Evolutionary conservation across 1,284 basidiomycete species (phyloP), one percentile per base, ranked within the genome.

Genomic region (Leccinum angustisporum): DNA sequence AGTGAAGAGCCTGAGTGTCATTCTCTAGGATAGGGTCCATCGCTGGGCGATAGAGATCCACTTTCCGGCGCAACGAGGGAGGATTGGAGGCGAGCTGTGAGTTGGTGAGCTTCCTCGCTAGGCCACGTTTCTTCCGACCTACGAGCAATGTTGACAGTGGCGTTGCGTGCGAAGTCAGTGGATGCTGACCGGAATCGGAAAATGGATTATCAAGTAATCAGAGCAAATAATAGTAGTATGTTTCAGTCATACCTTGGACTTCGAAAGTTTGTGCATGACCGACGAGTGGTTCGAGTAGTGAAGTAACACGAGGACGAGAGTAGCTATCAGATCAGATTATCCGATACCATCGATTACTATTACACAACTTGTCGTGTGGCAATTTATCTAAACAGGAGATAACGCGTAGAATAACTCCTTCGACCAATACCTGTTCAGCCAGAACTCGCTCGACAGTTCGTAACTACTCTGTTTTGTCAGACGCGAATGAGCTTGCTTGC

Each of bases 341-440:
- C 43, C 10, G 10, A 46, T 46, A 46, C 43, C 43, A 46, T 46
- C 10, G 10, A 46, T 46, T 18, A 46, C 43, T 46, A n/a, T 46
- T 46, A 46, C 43, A 46, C 14, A 46, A 46, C 10, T n/a, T 46
- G 14, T 10, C 40, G 3, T 16, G 40, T 18, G 43, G 43, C 43
- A 46, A 46, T 18, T 10, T n/a, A 46, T 9, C 43, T 21, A 46
- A 46, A 46, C 18, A 46, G 43, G 16, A 46, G n/a, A 46, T 46
- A 46, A 46, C 10, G 6, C 16, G 2, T 59, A 59, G 43, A 46
- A 25, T 46, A 48, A 54, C 8, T 59, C 58, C 14, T 53, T 53
- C 5, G 10, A 33, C 52, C 58, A 59, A 11, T 54, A 59, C 16
- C 33, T 59, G 13, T 59, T 59, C 5, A 59, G 14, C 58, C 58